These are phyloP conservation scores for Trypanosoma theileri DNA, from an alignment of 208 protist species.

Conservation along the genomic window DNA sequence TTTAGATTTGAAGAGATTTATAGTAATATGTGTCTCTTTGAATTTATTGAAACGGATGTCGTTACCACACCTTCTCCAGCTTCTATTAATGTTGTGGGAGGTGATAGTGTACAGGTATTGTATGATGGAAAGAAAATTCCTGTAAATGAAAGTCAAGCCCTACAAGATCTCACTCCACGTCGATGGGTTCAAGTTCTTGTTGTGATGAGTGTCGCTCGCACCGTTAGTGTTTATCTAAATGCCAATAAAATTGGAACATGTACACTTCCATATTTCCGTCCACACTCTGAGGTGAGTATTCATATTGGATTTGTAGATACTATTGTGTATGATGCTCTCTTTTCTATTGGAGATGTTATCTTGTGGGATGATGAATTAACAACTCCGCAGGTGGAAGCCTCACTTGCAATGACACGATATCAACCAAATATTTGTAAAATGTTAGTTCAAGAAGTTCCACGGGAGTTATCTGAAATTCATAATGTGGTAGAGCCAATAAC, in stretches of 20 bases:
- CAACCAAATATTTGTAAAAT: slow-evolving; percentile 46
- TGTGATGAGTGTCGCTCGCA: slow-evolving; percentile 55
- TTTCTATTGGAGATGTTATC: slow-evolving; percentile 62
- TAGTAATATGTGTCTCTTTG: slow-evolving; percentile 66
- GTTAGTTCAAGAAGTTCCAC: slow-evolving; percentile 48
- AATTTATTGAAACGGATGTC: slow-evolving; percentile 45
- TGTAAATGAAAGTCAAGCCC: slow-evolving; percentile 68
- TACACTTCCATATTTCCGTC: slow-evolving; percentile 45
- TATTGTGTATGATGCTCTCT: slow-evolving; percentile 43
- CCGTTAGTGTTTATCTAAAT: slow-evolving; percentile 68
- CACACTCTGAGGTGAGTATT: slow-evolving; percentile 49
- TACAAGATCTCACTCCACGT: slow-evolving; percentile 55
- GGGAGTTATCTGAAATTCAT: slow-evolving; percentile 29
- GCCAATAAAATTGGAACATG: slow-evolving; percentile 60
- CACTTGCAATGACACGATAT: slow-evolving; percentile 37
- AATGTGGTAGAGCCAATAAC: slow-evolving; percentile 30
- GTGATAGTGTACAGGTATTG: slow-evolving; percentile 65
- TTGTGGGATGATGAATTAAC: slow-evolving; percentile 78
- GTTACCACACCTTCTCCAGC: slow-evolving; percentile 17
- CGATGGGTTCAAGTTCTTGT: slow-evolving; percentile 67
- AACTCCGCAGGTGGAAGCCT: slow-evolving; percentile 62
- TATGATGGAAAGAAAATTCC: slow-evolving; percentile 45
- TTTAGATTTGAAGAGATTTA: slow-evolving; percentile 74
- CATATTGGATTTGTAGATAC: slow-evolving; percentile 60
- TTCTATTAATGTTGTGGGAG: slow-evolving; percentile 30